Evolutionary conservation across 2,329 filamentous ascomycete species (phyloP).

Genomic region (Seiridium unicorne): DNA sequence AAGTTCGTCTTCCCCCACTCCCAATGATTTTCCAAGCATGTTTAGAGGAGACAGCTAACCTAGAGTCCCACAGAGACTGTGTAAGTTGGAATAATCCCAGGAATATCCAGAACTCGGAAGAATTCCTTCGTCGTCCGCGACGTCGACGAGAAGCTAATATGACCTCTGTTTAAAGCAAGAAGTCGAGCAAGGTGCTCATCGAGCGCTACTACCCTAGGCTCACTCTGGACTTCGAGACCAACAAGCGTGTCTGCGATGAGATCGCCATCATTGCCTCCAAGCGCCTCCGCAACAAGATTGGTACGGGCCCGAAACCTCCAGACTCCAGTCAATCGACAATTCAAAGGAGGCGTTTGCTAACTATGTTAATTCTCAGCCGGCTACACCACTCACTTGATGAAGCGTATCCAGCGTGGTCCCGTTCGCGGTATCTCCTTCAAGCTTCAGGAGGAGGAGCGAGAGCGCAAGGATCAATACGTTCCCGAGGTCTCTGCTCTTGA

Average conservation of each 20-base stretch:
- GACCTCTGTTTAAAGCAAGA: slow-evolving; percentile 41
- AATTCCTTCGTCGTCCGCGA: too few relatives aligned
- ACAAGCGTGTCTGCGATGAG: slow-evolving; percentile 99
- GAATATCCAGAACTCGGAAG: too few relatives aligned
- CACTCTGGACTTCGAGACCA: slow-evolving; percentile 99
- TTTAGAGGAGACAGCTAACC: too few relatives aligned
- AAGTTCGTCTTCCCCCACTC: too few relatives aligned
- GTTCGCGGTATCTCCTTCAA: slow-evolving; percentile 99
- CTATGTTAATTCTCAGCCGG: slow-evolving; percentile 74
- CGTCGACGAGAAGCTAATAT: slow-evolving; percentile 17
- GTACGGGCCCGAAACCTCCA: slow-evolving; percentile 16
- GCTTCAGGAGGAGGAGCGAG: slow-evolving; percentile 99
- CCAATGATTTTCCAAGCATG: too few relatives aligned
- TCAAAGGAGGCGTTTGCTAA: not conserved
- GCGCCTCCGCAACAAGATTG: slow-evolving; percentile 98
- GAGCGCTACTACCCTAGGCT: slow-evolving; percentile 97
- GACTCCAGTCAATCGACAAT: not conserved
- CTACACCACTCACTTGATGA: slow-evolving; percentile 99
- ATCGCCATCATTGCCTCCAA: slow-evolving; percentile 99
- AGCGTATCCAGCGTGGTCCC: slow-evolving; percentile 98
- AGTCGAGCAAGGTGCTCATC: slow-evolving; percentile 98
- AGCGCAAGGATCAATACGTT: slow-evolving; percentile 99
- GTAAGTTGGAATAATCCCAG: too few relatives aligned
- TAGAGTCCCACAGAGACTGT: too few relatives aligned
- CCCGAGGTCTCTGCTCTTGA: slow-evolving; percentile 98